Conservation (phyloP, 2,329 filamentous ascomycete species). For the Pezicula radicicola region DNA sequence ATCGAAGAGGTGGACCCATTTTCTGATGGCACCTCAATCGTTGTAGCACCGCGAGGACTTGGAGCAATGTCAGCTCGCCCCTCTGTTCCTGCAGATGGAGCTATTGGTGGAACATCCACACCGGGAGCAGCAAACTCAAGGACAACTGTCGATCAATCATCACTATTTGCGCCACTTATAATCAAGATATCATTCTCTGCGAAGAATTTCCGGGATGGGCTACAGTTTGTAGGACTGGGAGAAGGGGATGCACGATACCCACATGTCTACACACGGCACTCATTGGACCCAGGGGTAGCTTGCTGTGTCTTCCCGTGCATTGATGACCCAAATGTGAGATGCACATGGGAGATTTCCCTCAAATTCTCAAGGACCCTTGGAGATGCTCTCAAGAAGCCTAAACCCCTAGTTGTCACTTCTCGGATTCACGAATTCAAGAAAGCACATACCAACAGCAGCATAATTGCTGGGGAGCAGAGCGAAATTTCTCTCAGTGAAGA, state of each 20-base stretch:
- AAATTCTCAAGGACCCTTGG: constrained; percentile 83
- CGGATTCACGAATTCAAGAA: constrained; percentile 38
- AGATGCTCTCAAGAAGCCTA: constrained; percentile 56
- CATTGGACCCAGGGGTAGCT: constrained; percentile 71
- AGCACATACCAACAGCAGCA: constrained; percentile 9
- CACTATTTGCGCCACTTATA: constrained; percentile 55
- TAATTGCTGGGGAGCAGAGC: constrained; percentile 14
- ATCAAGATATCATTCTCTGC: constrained; percentile 75
- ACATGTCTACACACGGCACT: constrained; percentile 86
- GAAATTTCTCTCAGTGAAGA: constrained; percentile 59
- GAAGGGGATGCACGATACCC: constrained; percentile 80
- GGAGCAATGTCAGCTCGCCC: constrained; percentile 14
- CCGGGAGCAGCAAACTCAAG: constrained; percentile 27
- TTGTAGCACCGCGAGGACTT: constrained; percentile 37
- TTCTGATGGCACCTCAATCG: constrained; percentile 43
- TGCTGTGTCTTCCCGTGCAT: constrained; percentile 92
- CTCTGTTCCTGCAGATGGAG: constrained; percentile 30
- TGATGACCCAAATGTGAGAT: constrained; percentile 78
- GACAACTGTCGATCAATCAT: constrained; percentile 31
- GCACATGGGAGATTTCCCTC: constrained; percentile 85
- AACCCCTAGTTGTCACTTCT: constrained; percentile 25
- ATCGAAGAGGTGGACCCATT: constrained; percentile 59
- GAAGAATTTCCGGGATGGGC: constrained; percentile 73
- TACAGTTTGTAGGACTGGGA: constrained; percentile 88
- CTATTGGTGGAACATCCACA: constrained; percentile 29